phyloP scores from a whole-genome alignment of 1,284 basidiomycete species.

The Thelephora terrestris region DNA sequence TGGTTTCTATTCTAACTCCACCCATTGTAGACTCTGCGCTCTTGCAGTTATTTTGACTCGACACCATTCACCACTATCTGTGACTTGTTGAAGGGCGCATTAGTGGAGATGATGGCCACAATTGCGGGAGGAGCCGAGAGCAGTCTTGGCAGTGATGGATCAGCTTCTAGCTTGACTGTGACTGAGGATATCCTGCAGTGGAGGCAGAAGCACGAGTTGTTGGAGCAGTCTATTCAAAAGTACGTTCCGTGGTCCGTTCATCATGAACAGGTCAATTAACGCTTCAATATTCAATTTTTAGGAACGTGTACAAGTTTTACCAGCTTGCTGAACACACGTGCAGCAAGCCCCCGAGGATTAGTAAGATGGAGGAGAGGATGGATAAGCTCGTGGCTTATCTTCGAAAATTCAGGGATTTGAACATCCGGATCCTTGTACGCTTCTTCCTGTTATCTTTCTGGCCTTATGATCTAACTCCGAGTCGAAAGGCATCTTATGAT shows the following conservation, averaged over 20 bases:
- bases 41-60: not conserved
- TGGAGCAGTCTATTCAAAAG: slow-evolving; percentile 1
- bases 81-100: no score
- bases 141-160: no score
- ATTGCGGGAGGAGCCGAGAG: no score
- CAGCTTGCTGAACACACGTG: not conserved
- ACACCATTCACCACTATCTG: not conserved
- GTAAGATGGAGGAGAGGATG: not conserved
- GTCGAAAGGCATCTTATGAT: not conserved
- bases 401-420: not conserved
- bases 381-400: not conserved
- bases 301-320: not conserved
- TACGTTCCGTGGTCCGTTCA: not conserved
- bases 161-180: no score
- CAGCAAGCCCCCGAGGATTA: not conserved
- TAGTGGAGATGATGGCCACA: no score
- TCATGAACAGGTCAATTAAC: no score
- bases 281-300: not conserved
- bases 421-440: not conserved
- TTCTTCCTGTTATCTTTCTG: not conserved
- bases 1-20: not conserved
- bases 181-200: not conserved
- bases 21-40: not conserved
- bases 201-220: not conserved
- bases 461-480: not conserved